Evolutionary conservation across 2,329 filamentous ascomycete genomes (phyloP), one percentile per base, ranked within the genome.

Genomic region (Stylonectria norvegica): DNA sequence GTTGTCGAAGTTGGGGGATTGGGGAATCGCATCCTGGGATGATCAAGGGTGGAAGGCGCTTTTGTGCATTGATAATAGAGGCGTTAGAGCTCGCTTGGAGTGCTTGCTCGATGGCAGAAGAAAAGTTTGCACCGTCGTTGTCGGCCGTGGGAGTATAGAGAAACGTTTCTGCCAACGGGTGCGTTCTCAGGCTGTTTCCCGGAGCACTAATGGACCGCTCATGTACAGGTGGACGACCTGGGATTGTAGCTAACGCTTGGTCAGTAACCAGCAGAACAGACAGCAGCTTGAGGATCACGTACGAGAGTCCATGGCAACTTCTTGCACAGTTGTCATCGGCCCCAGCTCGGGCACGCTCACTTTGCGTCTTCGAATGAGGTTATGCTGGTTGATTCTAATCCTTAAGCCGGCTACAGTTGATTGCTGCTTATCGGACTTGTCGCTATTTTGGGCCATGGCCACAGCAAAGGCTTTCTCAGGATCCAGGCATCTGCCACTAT

Each of bases 291-390:
- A 17, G 4, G 25, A 10, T 14, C 36, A 69, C 81, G 68, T 69
- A 86, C 82, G 82, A 54, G 82, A 85, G 63, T 86, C 82, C 79
- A 85, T 84, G 36, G 78, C 62, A 34, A 75, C 64, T 56, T 85
- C 81, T 48, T 84, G 79, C 11, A 85, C 81, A 2, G 81, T 84
- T 5, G 80, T 83, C 80, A 84, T 82, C 22, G 78, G 79, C 2
- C 78, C 81, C 34, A 83, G 61, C 46, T 85, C 82, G 8, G 79
- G 76, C 11, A 82, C 75, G 61, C 76, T 83, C 51, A 78, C 67
- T 57, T 85, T 85, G 48, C 80, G 74, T 52, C 81, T 72, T 46
- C 79, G 69, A 35, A 64, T 70, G 42, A 79, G 63, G 49, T 71
- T 76, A 55, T 76, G 73, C 51, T 81, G 76, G 58, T 78, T 81